These are phyloP conservation scores for Boletus subcaerulescens DNA, from an alignment of 768 basidiomycete species.

Conservation along the genomic window DNA sequence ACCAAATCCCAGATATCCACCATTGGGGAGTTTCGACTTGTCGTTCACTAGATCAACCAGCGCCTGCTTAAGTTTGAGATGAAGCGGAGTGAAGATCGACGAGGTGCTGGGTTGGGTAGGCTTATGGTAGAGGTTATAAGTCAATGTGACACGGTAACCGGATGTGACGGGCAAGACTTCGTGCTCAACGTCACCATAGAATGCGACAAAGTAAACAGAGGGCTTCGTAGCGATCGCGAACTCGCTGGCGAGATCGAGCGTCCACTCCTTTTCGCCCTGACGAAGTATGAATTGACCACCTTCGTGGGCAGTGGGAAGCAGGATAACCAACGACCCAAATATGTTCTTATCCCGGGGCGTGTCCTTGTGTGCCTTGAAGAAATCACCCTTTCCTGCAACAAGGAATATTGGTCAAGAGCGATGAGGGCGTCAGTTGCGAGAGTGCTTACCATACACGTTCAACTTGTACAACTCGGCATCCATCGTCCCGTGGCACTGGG, in stretches of 20 bases:
- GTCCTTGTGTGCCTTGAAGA: slow-evolving; percentile 9
- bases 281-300: slow-evolving; percentile 8
- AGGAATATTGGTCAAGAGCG: too few relatives aligned
- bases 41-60: neutral
- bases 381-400: neutral
- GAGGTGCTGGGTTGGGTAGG: neutral
- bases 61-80: neutral
- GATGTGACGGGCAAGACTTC: slow-evolving; percentile 40
- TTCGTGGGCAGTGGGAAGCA: neutral
- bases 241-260: neutral
- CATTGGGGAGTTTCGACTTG: neutral
- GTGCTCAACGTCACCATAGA: slow-evolving; percentile 44
- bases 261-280: neutral
- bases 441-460: slow-evolving; percentile 12
- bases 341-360: slow-evolving; percentile 39
- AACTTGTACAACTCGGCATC: neutral
- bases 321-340: slow-evolving; percentile 51
- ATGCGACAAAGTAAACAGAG: slow-evolving; percentile 22
- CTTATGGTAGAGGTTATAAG: slow-evolving; percentile 37
- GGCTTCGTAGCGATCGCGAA: neutral
- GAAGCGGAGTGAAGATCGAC: neutral
- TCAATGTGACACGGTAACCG: slow-evolving; percentile 44
- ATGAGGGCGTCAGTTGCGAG: too few relatives aligned
- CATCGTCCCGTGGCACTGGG: neutral
- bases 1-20: slow-evolving; percentile 11